These are phyloP conservation scores for Ascochyta viciae-villosae DNA, from an alignment of 2,329 filamentous ascomycete species.

Conservation along the genomic window DNA sequence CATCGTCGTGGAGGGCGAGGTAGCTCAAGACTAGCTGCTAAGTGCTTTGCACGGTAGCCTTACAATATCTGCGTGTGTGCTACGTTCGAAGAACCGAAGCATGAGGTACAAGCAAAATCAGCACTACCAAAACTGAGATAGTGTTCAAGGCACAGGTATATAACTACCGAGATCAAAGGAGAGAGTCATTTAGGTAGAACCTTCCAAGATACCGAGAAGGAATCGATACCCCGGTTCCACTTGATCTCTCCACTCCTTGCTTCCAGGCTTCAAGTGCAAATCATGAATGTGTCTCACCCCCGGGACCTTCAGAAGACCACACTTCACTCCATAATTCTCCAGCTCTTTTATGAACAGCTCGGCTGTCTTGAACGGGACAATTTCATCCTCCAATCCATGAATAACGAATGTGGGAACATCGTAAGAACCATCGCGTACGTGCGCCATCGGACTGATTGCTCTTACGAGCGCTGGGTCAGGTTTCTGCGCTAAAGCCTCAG, in stretches of 20 bases:
- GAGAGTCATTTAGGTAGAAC: too few relatives aligned
- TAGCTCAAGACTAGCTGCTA: too few relatives aligned
- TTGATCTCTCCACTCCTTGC: slow-evolving; percentile 6
- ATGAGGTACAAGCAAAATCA: too few relatives aligned
- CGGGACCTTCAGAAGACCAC: slow-evolving; percentile 6
- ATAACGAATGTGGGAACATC: slow-evolving; percentile 22
- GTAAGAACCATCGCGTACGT: slow-evolving; percentile 18
- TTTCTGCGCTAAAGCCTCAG: not conserved
- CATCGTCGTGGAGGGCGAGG: too few relatives aligned
- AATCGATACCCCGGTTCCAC: not conserved
- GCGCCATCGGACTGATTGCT: slow-evolving; percentile 18
- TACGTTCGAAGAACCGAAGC: too few relatives aligned
- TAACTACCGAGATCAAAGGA: too few relatives aligned
- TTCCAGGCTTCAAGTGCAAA: slow-evolving; percentile 6
- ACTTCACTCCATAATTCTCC: slow-evolving; percentile 6
- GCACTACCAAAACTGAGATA: too few relatives aligned
- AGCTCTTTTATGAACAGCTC: slow-evolving; percentile 7
- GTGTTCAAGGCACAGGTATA: too few relatives aligned
- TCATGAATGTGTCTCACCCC: slow-evolving; percentile 18
- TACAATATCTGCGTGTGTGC: too few relatives aligned
- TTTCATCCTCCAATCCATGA: slow-evolving; percentile 19
- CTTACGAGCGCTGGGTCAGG: slow-evolving; percentile 5
- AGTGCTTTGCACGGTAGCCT: too few relatives aligned
- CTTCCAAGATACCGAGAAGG: not conserved
- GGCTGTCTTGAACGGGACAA: slow-evolving; percentile 11